A percentile compares a stretch with the other conserved stretches of the same genome.
Conservation (phyloP, 2,329 filamentous ascomycete genomes). For the Trichoderma sp. region DNA sequence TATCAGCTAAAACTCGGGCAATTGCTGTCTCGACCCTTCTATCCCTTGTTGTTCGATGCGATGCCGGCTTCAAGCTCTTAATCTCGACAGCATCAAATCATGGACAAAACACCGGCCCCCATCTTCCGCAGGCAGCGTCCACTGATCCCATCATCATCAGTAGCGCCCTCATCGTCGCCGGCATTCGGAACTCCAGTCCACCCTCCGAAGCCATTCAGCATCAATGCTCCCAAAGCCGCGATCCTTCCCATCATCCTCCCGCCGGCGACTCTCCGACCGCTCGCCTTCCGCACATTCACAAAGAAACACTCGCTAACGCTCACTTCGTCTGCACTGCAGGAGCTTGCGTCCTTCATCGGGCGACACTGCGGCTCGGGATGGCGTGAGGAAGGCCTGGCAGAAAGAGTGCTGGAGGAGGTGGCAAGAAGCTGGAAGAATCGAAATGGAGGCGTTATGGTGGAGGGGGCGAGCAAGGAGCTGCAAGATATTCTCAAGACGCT, state of each 20-base stretch:
- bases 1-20: background rate
- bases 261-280: slow-evolving; percentile 77
- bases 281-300: slow-evolving; percentile 93
- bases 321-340: slow-evolving; percentile 79
- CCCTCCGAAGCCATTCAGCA: slow-evolving; percentile 65
- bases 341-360: slow-evolving; percentile 85
- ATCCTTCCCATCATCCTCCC: slow-evolving; percentile 89
- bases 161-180: slow-evolving; percentile 83
- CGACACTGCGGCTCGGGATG: slow-evolving; percentile 93
- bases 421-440: slow-evolving; percentile 89
- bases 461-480: slow-evolving; percentile 72
- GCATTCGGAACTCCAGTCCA: slow-evolving; percentile 85
- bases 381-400: slow-evolving; percentile 91
- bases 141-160: slow-evolving; percentile 47
- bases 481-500: slow-evolving; percentile 80
- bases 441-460: slow-evolving; percentile 86
- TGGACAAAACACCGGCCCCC: slow-evolving; percentile 41
- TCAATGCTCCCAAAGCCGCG: slow-evolving; percentile 54
- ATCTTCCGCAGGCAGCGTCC: slow-evolving; percentile 38
- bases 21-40: background rate
- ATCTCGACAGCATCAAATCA: background rate
- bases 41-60: background rate
- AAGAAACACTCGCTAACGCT: slow-evolving; percentile 96
- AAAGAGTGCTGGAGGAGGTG: slow-evolving; percentile 87
- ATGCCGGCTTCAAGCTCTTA: background rate